Conservation (phyloP, 805 yeast species). For the Yarrowia bubula region DNA sequence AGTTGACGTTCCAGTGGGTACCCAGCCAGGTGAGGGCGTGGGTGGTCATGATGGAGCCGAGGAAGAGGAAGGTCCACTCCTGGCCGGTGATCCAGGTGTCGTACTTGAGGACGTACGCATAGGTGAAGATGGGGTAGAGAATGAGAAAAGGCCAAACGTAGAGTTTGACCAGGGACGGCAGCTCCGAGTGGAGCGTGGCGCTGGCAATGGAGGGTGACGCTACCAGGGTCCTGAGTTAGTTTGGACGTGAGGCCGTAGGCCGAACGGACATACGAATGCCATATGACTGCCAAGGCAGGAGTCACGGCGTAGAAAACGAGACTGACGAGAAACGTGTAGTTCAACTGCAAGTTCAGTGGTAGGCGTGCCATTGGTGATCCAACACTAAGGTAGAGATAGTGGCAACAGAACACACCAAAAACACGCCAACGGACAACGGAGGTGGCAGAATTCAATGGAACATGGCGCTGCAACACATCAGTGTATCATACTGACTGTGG, state of each 20-base stretch:
- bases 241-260: no score
- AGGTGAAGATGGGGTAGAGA: constrained; percentile 69
- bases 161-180: constrained; percentile 59
- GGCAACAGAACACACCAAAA: no score
- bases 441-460: no score
- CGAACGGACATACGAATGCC: no score
- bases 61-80: constrained; percentile 93
- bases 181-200: constrained; percentile 73
- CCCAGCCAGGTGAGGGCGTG: constrained; percentile 78
- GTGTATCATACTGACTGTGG: no score
- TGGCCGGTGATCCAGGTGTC: constrained; percentile 81
- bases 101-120: constrained; percentile 64
- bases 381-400: no score
- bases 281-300: background rate
- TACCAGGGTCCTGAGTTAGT: constrained; percentile 45
- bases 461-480: no score
- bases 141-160: constrained; percentile 76
- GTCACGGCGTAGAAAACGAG: no score
- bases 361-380: no score
- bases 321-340: no score
- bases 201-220: constrained; percentile 67
- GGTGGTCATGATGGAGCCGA: constrained; percentile 67
- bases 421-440: no score
- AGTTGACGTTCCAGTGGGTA: constrained; percentile 88
- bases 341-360: no score